These are phyloP conservation scores for Neofusicoccum umdonicola DNA, from an alignment of 2,329 filamentous ascomycete genomes.

Conservation along the genomic window DNA sequence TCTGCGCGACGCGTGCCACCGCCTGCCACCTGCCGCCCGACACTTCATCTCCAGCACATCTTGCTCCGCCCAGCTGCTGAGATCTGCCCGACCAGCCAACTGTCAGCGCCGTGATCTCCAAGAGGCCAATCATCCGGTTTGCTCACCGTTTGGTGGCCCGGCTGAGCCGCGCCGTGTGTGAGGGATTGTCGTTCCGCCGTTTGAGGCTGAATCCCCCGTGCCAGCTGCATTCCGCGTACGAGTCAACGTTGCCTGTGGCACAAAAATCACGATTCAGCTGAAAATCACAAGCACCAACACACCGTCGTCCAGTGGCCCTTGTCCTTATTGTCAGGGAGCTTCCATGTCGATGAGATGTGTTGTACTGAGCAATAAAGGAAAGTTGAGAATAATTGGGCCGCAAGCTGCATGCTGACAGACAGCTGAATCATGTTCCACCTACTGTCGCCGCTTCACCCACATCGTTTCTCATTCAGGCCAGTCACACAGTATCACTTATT, in stretches of 20 bases:
- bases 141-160: neutral
- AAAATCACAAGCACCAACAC: neutral
- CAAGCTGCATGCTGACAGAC: neutral
- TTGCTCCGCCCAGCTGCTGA: neutral
- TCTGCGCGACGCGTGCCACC: neutral
- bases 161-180: neutral
- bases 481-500: no score
- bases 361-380: neutral
- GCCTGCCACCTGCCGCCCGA: neutral
- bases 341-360: neutral
- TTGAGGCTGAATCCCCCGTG: neutral
- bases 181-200: neutral
- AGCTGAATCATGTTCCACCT: neutral
- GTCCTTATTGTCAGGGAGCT: neutral
- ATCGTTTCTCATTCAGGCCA: no score
- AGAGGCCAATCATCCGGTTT: neutral
- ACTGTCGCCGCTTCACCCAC: no score
- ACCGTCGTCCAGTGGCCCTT: no score
- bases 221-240: neutral
- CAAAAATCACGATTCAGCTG: neutral
- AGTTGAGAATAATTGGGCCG: neutral
- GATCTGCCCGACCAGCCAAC: neutral
- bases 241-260: neutral
- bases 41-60: conserved; percentile 9
- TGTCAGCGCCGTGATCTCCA: neutral